phyloP scores from a whole-genome alignment of 2,329 filamentous ascomycete genomes.

The Seiridium cupressi region DNA sequence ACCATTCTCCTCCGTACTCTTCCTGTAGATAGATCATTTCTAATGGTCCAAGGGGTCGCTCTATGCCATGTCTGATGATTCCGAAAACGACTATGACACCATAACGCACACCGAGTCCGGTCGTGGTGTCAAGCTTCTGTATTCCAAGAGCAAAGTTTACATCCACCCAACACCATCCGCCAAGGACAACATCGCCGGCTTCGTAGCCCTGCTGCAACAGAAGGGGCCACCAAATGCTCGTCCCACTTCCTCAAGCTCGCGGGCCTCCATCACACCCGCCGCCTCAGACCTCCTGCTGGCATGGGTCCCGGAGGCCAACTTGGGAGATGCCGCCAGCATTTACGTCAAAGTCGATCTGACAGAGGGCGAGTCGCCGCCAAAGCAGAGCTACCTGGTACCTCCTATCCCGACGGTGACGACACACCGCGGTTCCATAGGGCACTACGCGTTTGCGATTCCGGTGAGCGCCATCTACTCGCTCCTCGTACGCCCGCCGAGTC shows the following conservation, averaged over 20 bases:
- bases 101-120: conserved; percentile 77
- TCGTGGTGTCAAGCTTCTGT: conserved; percentile 87
- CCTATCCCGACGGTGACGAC: conserved; percentile 83
- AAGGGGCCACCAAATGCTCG: conserved; percentile 52
- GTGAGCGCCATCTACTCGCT: conserved; percentile 89
- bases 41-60: conserved; percentile 40
- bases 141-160: conserved; percentile 98
- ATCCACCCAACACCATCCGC: conserved; percentile 90
- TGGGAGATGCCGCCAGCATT: conserved; percentile 81
- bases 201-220: conserved; percentile 89
- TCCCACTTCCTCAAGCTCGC: conserved; percentile 43
- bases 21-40: no score
- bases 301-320: conserved; percentile 86
- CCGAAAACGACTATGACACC: conserved; percentile 92
- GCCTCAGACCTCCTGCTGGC: conserved; percentile 80
- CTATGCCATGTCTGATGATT: conserved; percentile 95
- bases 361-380: conserved; percentile 76
- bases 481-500: conserved; percentile 82
- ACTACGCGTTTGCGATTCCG: conserved; percentile 89
- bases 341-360: conserved; percentile 95
- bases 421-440: conserved; percentile 68
- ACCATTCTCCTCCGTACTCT: no score
- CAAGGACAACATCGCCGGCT: conserved; percentile 94
- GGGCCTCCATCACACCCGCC: conserved; percentile 38
- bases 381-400: conserved; percentile 86